Percentiles rank a stretch among this genome's conserved stretches.
These are phyloP conservation scores for Agrocybe praecox DNA, from an alignment of 768 basidiomycete genomes.

Conservation along the genomic window DNA sequence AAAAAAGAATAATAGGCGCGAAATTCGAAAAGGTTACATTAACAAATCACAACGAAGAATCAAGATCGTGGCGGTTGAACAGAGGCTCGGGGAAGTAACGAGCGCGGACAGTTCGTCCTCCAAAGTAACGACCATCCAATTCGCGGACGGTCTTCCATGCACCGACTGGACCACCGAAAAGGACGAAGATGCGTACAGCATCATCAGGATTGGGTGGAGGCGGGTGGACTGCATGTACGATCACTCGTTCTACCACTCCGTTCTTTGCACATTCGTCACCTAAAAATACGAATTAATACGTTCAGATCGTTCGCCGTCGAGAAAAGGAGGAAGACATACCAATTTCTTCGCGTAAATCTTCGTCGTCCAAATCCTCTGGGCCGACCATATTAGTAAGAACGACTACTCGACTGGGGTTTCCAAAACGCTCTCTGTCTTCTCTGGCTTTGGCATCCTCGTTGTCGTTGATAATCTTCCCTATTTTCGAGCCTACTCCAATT, in stretches of 20 bases:
- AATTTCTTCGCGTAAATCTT: constrained; percentile 84
- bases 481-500: constrained; percentile 57
- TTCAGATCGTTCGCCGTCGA: not conserved
- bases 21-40: not conserved
- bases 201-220: constrained; percentile 68
- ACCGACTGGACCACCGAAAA: constrained; percentile 88
- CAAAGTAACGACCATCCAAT: constrained; percentile 91
- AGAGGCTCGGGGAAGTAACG: constrained; percentile 73
- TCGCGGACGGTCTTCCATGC: constrained; percentile 97
- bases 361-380: constrained; percentile 82
- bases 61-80: constrained; percentile 54
- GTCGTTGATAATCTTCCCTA: constrained; percentile 89
- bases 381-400: constrained; percentile 91
- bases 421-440: constrained; percentile 81
- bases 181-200: constrained; percentile 89
- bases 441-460: constrained; percentile 81
- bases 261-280: constrained; percentile 93
- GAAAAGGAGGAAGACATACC: constrained; percentile 42
- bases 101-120: constrained; percentile 81
- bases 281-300: constrained; percentile 25
- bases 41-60: constrained; percentile 38
- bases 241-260: constrained; percentile 88
- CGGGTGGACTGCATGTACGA: constrained; percentile 79
- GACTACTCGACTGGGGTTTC: constrained; percentile 88
- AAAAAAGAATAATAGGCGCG: constrained; percentile 2